Evolutionary conservation across 768 basidiomycete genomes (phyloP).

Genomic region (Termitomyces heimii): DNA sequence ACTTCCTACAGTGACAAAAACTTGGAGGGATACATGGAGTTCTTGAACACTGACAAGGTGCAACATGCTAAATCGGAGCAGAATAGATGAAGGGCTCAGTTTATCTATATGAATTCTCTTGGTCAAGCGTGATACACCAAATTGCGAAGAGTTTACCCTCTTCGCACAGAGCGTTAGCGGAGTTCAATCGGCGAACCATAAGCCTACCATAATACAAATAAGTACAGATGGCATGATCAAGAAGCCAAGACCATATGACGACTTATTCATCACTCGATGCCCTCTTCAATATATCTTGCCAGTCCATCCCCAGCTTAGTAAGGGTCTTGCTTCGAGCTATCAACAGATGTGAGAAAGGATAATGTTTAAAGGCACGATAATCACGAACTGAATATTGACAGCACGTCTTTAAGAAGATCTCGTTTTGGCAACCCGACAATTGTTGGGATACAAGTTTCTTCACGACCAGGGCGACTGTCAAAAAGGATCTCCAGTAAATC

Average conservation of each 20-base stretch:
- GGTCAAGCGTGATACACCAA: not conserved
- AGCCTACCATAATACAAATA: not conserved
- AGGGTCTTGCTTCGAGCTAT: constrained; percentile 72
- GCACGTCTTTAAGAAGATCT: constrained; percentile 77
- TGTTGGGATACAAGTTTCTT: constrained; percentile 61
- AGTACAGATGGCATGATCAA: not conserved
- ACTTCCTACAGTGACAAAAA: too few species aligned
- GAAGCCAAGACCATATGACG: not conserved
- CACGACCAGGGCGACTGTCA: constrained; percentile 62
- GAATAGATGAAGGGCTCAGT: not conserved
- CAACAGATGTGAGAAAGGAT: not conserved
- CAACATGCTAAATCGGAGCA: too few species aligned
- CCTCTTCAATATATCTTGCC: constrained; percentile 76
- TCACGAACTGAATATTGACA: constrained; percentile 68
- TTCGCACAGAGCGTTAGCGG: not conserved
- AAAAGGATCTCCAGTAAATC: not conserved
- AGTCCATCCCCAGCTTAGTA: constrained; percentile 69
- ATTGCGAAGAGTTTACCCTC: not conserved
- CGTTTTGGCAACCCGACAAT: constrained; percentile 73
- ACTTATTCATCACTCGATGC: constrained; percentile 45
- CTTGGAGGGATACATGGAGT: too few species aligned
- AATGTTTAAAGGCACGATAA: not conserved
- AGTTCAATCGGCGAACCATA: not conserved
- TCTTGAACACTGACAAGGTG: too few species aligned
- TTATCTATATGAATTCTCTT: not conserved